These are phyloP conservation scores for Termitomyces eurrhizus DNA, from an alignment of 768 basidiomycete genomes.

Conservation along the genomic window DNA sequence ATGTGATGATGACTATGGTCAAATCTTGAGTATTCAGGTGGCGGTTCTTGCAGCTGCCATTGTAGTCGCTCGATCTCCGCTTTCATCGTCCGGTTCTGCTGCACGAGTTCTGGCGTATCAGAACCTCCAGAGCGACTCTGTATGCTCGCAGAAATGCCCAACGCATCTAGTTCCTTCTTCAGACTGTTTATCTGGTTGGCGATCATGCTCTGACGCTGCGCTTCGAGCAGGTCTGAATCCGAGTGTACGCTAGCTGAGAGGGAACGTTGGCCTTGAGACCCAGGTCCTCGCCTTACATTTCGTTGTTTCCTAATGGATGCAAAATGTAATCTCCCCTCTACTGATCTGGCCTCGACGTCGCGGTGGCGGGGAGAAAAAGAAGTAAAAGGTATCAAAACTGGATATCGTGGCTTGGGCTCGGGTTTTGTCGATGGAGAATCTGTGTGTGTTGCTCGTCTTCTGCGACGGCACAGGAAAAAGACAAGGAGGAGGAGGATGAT, in stretches of 20 bases:
- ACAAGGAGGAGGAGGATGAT: background rate
- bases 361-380: background rate
- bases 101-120: background rate
- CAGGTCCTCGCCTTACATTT: background rate
- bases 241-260: background rate
- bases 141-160: background rate
- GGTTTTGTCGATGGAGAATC: background rate
- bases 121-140: background rate
- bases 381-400: background rate
- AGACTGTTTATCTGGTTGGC: background rate
- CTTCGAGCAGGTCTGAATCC: background rate
- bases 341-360: background rate
- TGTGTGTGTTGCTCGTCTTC: background rate
- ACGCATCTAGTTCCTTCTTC: background rate
- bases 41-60: constrained; percentile 12
- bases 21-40: constrained; percentile 13
- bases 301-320: background rate
- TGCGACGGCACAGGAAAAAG: background rate
- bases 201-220: background rate
- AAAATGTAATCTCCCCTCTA: background rate
- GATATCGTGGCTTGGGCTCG: background rate
- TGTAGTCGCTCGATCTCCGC: constrained; percentile 12
- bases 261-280: background rate
- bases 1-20: background rate
- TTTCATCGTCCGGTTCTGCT: constrained; percentile 11